Base-by-base conservation (phyloP, 2,329 filamentous ascomycete genomes). In the Cladophialophora psammophila region DNA sequence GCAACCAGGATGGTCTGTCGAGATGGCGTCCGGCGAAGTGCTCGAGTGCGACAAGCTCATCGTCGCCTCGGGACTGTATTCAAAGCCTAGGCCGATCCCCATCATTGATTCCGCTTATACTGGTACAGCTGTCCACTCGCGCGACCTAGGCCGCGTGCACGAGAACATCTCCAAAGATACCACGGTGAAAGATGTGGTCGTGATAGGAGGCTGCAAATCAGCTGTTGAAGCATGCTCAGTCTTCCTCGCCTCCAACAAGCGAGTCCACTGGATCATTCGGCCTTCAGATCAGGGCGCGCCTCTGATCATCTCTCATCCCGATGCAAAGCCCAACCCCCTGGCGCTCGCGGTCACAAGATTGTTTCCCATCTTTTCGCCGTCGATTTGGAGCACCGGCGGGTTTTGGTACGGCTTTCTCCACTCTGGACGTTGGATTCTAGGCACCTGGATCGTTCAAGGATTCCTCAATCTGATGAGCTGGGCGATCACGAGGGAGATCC, bases 41-140 rank as follows among this genome's bases (percentile, higher is more conserved):
- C 40, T 75, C 6, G 60, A 72, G 7, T 75, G 74, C 48, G 74
- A 76, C 38, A 76, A 75, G 35, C 64, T 76, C 13, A 71, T 75
- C 6, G 31, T 76, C 5, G 74, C 75, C 8, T 74, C 74, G 0
- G 74, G 75, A 6, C 57, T 76, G 6, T 75, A 72, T 4, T 75
- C 74, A 0, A 64, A 73, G 26, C 74, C 74, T 9, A 73, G 72
- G 38, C 31, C 70, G 2, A 75, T 75, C 0, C 36, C 61, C 0
- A 63, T 71, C 0, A 54, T 61, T 8, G 38, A 15, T 0, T 20
- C 48, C 8, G 26, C 32, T 12, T 66, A 60, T 32, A 45, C 42
- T 6, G 63, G 63, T 5, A 52, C 42, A 15, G n/a, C 50, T 13
- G 42, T 57, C 15, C 63, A 66, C 34, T 62, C 63, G 13, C 48